phyloP scores from a whole-genome alignment of 768 basidiomycete genomes.

The Phanerochaete carnosa region DNA sequence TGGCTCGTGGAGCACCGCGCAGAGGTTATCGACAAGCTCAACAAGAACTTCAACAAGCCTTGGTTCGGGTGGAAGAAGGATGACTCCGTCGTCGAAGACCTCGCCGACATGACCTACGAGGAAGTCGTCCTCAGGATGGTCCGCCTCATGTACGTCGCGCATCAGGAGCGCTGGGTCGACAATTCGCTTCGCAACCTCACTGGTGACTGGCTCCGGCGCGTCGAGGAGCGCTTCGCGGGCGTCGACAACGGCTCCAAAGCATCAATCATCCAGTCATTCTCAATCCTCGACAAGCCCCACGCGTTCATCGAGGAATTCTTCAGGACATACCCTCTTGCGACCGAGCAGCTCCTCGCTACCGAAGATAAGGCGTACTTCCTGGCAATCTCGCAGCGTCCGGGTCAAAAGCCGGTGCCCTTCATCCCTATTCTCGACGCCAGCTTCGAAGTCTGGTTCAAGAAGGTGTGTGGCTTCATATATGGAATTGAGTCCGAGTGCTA shows the following conservation, averaged over 20 bases:
- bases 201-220: slow-evolving; percentile 94
- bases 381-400: slow-evolving; percentile 90
- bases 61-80: slow-evolving; percentile 99
- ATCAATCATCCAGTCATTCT: slow-evolving; percentile 83
- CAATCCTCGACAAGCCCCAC: slow-evolving; percentile 76
- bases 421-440: slow-evolving; percentile 91
- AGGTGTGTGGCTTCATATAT: slow-evolving; percentile 47
- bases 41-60: slow-evolving; percentile 93
- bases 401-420: slow-evolving; percentile 98
- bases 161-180: slow-evolving; percentile 94
- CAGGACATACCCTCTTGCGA: slow-evolving; percentile 76
- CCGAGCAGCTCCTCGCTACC: slow-evolving; percentile 81
- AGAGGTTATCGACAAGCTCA: slow-evolving; percentile 88
- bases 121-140: slow-evolving; percentile 91
- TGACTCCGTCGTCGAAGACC: slow-evolving; percentile 75
- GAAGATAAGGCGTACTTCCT: slow-evolving; percentile 97
- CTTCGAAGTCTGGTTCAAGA: slow-evolving; percentile 99
- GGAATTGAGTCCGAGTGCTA: slow-evolving; percentile 1
- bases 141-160: slow-evolving; percentile 88
- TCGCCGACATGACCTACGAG: slow-evolving; percentile 98
- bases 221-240: slow-evolving; percentile 93
- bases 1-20: slow-evolving; percentile 88
- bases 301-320: slow-evolving; percentile 82
- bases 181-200: slow-evolving; percentile 86
- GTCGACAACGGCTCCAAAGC: slow-evolving; percentile 80